Percentiles rank a stretch among this genome's conserved stretches.
These are phyloP conservation scores for Cantharellus cinnabarinus DNA, from an alignment of 768 basidiomycete genomes.

Conservation along the genomic window DNA sequence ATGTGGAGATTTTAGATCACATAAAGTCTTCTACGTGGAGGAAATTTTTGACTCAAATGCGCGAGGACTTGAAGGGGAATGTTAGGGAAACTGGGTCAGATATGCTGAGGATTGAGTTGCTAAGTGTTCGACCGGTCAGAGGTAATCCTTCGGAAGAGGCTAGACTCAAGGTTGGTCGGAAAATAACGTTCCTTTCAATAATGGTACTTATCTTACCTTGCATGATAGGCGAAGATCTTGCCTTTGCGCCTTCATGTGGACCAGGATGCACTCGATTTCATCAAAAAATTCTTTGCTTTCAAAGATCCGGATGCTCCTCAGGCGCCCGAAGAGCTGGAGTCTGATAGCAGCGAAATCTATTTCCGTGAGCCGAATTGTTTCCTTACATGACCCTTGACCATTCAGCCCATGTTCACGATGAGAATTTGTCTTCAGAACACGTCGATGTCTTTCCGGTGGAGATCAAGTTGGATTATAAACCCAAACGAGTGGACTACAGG, in stretches of 20 bases:
- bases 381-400: not conserved
- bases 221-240: conserved; percentile 57
- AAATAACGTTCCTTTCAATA: not conserved
- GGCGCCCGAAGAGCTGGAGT: conserved; percentile 9
- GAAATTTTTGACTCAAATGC: conserved; percentile 79
- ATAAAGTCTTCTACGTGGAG: conserved; percentile 98
- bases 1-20: conserved; percentile 84
- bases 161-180: conserved; percentile 45
- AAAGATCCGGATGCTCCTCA: conserved; percentile 33
- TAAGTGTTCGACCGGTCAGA: conserved; percentile 49
- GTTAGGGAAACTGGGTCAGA: conserved; percentile 77
- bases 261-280: conserved; percentile 93
- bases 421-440: conserved; percentile 33
- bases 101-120: conserved; percentile 80
- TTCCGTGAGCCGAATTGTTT: conserved; percentile 35
- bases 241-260: conserved; percentile 88
- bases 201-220: not conserved
- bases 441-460: conserved; percentile 92
- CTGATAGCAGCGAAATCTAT: conserved; percentile 34
- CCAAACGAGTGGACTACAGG: conserved; percentile 84
- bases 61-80: conserved; percentile 70
- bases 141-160: conserved; percentile 53
- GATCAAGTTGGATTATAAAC: conserved; percentile 94
- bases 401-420: not conserved
- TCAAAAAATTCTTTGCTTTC: conserved; percentile 93